These are phyloP conservation scores for Vararia minispora DNA, from an alignment of 768 basidiomycete species.

Conservation along the genomic window DNA sequence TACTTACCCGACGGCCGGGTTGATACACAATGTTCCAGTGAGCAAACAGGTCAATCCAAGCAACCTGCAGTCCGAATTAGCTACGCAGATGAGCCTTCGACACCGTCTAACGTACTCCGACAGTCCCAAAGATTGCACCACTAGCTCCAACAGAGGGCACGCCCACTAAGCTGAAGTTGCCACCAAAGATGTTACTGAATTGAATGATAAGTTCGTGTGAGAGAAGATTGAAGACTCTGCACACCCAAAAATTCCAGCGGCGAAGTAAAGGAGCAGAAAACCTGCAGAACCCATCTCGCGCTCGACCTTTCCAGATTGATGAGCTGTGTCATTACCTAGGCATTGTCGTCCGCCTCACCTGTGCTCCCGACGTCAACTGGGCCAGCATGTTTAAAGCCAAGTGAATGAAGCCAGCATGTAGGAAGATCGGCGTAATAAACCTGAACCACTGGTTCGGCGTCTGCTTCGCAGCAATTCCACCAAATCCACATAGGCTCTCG, in stretches of 20 bases:
- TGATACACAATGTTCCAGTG: slow-evolving; percentile 88
- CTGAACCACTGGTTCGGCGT: slow-evolving; percentile 55
- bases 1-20: slow-evolving; percentile 63
- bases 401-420: slow-evolving; percentile 96
- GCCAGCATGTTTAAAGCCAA: slow-evolving; percentile 83
- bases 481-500: slow-evolving; percentile 82
- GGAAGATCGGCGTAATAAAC: slow-evolving; percentile 49
- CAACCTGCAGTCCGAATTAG: slow-evolving; percentile 44
- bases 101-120: slow-evolving; percentile 36
- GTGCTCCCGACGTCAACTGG: slow-evolving; percentile 68
- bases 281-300: slow-evolving; percentile 83
- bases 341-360: slow-evolving; percentile 30
- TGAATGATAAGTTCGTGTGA: neutral
- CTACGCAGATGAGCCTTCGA: neutral
- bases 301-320: slow-evolving; percentile 46
- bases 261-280: slow-evolving; percentile 78
- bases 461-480: slow-evolving; percentile 42
- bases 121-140: slow-evolving; percentile 85
- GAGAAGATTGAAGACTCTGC: slow-evolving; percentile 10
- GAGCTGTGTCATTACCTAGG: neutral
- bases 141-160: slow-evolving; percentile 85
- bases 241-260: slow-evolving; percentile 89
- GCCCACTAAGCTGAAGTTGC: slow-evolving; percentile 86
- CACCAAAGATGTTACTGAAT: slow-evolving; percentile 72
- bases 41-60: slow-evolving; percentile 82